These are phyloP conservation scores for Gossypioides kirkii DNA, from an alignment of 345 rosid species.

Conservation along the genomic window DNA sequence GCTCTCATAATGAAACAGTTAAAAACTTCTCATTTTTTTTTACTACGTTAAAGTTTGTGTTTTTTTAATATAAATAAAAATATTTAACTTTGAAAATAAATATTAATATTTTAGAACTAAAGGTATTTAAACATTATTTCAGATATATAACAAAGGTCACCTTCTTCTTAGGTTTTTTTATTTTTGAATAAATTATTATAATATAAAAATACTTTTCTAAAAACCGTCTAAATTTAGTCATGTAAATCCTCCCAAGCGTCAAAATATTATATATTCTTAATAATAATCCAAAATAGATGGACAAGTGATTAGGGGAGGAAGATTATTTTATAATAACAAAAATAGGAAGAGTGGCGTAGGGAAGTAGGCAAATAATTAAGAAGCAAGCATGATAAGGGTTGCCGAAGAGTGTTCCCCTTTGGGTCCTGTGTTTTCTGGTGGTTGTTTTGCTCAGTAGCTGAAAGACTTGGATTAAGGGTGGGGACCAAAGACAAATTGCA, in stretches of 20 bases:
- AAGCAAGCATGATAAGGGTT: slow-evolving; percentile 1
- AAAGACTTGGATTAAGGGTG: background rate
- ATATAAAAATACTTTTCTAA: too few relatives aligned
- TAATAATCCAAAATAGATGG: too few relatives aligned
- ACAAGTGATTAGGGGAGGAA: background rate
- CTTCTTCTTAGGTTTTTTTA: too few relatives aligned
- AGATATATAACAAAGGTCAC: too few relatives aligned
- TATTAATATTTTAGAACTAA: too few relatives aligned
- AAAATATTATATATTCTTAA: too few relatives aligned
- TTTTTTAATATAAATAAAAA: background rate
- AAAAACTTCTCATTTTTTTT: background rate
- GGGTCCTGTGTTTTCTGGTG: background rate
- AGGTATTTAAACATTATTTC: too few relatives aligned
- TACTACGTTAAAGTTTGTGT: background rate
- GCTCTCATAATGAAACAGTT: background rate
- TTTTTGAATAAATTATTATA: too few relatives aligned
- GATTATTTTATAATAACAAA: background rate
- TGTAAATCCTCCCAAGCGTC: background rate
- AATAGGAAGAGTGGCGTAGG: background rate
- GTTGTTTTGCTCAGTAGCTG: background rate
- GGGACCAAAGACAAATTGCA: background rate
- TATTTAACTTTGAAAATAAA: too few relatives aligned
- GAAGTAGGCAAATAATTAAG: background rate
- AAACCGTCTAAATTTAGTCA: too few relatives aligned
- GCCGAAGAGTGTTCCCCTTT: background rate